Percentiles rank a stretch among this genome's conserved stretches.
phyloP scores from a whole-genome alignment of 495 filamentous ascomycete species.

The Trichoderma orchidacearum region DNA sequence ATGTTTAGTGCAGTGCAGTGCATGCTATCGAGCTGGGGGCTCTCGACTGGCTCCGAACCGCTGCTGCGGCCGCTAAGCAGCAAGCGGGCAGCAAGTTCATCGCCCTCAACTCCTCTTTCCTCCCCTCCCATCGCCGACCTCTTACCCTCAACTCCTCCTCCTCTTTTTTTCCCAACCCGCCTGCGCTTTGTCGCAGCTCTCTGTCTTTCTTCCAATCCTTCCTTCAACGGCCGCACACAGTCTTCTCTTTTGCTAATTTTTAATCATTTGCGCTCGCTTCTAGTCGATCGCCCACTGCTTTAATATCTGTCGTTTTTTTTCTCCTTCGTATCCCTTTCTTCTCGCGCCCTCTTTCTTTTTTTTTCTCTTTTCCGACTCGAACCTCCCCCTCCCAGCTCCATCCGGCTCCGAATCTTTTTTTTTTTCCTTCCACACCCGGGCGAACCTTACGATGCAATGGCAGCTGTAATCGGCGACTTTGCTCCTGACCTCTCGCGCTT shows the following conservation, averaged over 20 bases:
- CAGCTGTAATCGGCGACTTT: conserved; percentile 32
- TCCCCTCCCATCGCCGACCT: not conserved
- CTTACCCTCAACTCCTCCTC: conserved; percentile 3
- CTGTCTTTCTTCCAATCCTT: conserved; percentile 8
- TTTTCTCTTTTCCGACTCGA: not conserved
- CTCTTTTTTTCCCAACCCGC: conserved; percentile 5
- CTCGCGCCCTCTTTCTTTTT: not conserved
- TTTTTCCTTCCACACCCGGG: no score
- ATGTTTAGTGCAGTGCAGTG: not conserved
- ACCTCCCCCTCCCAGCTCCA: not conserved
- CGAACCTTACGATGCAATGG: conserved; percentile 28
- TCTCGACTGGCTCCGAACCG: no score
- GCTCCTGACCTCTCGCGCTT: conserved; percentile 30
- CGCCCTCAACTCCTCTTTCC: not conserved
- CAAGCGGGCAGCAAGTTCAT: no score
- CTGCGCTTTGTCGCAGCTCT: conserved; percentile 1
- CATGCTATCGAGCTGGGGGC: no score
- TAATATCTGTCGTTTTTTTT: conserved; percentile 1
- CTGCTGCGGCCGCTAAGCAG: no score
- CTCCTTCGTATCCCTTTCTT: not conserved
- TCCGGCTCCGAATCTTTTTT: no score
- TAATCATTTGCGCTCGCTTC: conserved; percentile 7
- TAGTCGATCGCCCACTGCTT: not conserved
- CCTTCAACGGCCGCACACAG: conserved; percentile 9
- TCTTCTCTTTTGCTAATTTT: conserved; percentile 5